Conservation (phyloP, 1,139 yeast genomes). For the Suhomyces chickasaworum region DNA sequence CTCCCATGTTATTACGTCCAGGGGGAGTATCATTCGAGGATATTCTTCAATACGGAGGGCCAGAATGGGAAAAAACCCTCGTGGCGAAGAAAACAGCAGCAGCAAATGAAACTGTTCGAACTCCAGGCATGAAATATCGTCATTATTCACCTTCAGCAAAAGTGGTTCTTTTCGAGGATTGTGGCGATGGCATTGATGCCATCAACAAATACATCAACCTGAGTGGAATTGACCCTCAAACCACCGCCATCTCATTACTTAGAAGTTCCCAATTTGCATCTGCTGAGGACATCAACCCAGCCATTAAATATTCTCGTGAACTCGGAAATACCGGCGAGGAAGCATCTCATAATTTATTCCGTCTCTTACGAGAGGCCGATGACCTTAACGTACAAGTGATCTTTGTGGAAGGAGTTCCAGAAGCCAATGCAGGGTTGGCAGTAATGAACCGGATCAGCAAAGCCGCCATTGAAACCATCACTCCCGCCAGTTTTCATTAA, state of each 20-base stretch:
- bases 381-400: slow-evolving; percentile 62
- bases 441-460: slow-evolving; percentile 88
- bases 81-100: slow-evolving; percentile 70
- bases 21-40: slow-evolving; percentile 90
- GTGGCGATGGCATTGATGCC: slow-evolving; percentile 46
- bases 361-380: slow-evolving; percentile 71
- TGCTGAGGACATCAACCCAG: slow-evolving; percentile 24
- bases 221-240: slow-evolving; percentile 17
- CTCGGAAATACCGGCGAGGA: slow-evolving; percentile 62
- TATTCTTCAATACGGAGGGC: slow-evolving; percentile 62
- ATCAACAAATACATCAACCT: slow-evolving; percentile 29
- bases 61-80: slow-evolving; percentile 59
- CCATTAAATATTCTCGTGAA: slow-evolving; percentile 39
- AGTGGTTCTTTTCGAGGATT: slow-evolving; percentile 66
- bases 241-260: slow-evolving; percentile 49
- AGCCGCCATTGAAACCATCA: slow-evolving; percentile 67
- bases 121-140: slow-evolving; percentile 97
- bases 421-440: slow-evolving; percentile 80
- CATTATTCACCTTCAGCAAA: slow-evolving; percentile 92
- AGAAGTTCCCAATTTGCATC: slow-evolving; percentile 37
- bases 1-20: slow-evolving; percentile 89
- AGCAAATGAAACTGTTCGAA: slow-evolving; percentile 70
- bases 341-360: slow-evolving; percentile 75
- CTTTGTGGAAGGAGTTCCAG: slow-evolving; percentile 73
- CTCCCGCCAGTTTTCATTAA: no score